phyloP scores from a whole-genome alignment of 331 rosid genomes.

The Spiraea crenata region DNA sequence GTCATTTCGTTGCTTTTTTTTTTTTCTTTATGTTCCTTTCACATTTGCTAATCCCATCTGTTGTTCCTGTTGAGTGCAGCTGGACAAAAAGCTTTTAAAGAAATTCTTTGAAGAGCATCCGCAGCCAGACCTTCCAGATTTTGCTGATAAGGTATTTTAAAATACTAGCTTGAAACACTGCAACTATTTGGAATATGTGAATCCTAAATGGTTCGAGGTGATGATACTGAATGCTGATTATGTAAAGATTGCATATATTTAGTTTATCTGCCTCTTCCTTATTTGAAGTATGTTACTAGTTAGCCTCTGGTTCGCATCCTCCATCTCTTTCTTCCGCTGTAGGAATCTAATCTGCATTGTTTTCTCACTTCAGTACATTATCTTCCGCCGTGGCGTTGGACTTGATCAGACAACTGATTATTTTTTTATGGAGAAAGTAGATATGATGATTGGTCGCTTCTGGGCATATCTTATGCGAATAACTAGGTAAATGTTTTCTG shows the following conservation, averaged over 20 bases:
- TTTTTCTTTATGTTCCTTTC: not conserved
- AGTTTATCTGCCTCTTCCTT: not conserved
- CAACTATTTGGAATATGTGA: not conserved
- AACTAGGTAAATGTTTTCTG: conserved; percentile 21
- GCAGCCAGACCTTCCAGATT: conserved; percentile 35
- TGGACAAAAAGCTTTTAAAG: conserved; percentile 39
- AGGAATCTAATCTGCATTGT: conserved; percentile 8
- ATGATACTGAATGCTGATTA: not conserved
- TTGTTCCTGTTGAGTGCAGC: conserved; percentile 26
- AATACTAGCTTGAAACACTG: not conserved
- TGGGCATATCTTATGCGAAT: conserved; percentile 37
- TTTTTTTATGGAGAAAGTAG: conserved; percentile 35
- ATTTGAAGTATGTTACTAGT: not conserved
- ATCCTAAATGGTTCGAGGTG: not conserved
- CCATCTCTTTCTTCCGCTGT: not conserved
- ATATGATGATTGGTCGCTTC: conserved; percentile 31
- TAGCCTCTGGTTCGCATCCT: not conserved
- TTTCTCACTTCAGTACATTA: conserved; percentile 29
- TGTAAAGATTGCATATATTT: not conserved
- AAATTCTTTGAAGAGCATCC: conserved; percentile 32
- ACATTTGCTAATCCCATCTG: not conserved
- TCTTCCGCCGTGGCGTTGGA: conserved; percentile 45
- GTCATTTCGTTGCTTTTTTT: not conserved
- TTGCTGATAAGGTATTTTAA: conserved; percentile 35
- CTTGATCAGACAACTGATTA: conserved; percentile 35